Evolutionary conservation across 345 rosid species (phyloP).

Genomic region (Populus tremula): DNA sequence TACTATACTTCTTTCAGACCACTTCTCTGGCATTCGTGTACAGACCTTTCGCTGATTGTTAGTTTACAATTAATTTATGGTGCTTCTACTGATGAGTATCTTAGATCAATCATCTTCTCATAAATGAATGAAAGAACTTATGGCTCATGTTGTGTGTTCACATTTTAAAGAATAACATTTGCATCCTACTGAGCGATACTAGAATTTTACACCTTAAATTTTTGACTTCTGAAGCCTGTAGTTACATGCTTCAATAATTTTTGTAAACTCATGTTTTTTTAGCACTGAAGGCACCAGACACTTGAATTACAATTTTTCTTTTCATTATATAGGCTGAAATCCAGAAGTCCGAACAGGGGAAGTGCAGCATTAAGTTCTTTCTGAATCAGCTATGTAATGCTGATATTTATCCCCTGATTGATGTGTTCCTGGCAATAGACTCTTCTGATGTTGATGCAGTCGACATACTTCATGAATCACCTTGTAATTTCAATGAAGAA

Average conservation of each 20-base stretch:
- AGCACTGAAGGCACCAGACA: neutral
- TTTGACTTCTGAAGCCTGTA: neutral
- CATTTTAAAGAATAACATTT: no score
- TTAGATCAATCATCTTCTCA: no score
- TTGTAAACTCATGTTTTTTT: slow-evolving; percentile 7
- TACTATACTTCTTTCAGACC: no score
- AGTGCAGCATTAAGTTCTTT: slow-evolving; percentile 52
- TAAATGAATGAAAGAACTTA: no score
- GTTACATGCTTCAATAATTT: neutral
- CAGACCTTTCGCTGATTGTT: no score
- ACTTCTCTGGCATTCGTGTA: no score
- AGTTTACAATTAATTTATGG: no score
- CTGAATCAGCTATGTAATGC: slow-evolving; percentile 55
- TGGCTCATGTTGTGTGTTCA: no score
- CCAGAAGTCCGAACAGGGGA: slow-evolving; percentile 44
- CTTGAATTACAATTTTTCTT: neutral
- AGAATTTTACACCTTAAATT: neutral
- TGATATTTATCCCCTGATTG: slow-evolving; percentile 68
- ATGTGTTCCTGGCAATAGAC: slow-evolving; percentile 51
- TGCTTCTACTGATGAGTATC: no score
- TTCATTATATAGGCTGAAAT: slow-evolving; percentile 50
- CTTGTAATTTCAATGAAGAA: slow-evolving; percentile 53
- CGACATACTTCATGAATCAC: slow-evolving; percentile 54
- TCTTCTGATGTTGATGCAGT: slow-evolving; percentile 68
- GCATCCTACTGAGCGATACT: no score